These are phyloP conservation scores for Fraxinus velutina DNA, from an alignment of 305 asterid genomes.

Conservation along the genomic window DNA sequence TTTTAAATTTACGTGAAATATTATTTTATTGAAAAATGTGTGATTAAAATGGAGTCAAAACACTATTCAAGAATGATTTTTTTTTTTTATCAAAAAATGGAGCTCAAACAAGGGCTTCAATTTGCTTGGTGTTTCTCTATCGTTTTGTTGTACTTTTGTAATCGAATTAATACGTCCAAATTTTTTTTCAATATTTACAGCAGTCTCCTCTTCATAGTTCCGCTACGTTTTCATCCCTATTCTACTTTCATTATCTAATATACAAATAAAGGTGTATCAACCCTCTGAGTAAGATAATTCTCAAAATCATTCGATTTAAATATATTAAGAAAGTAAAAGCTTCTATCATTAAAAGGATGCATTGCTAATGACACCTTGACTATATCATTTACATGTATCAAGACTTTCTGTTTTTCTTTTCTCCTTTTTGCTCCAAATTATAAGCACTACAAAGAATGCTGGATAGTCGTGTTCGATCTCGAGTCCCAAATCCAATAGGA, in stretches of 20 bases:
- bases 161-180: no score
- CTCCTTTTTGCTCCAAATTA: background rate
- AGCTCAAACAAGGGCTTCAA: no score
- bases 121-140: background rate
- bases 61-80: no score
- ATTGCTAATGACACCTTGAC: background rate
- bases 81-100: no score
- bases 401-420: background rate
- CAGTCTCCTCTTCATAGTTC: background rate
- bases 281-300: background rate
- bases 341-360: background rate
- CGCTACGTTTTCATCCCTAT: background rate
- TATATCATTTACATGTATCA: slow-evolving; percentile 19
- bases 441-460: slow-evolving; percentile 2
- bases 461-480: background rate
- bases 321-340: background rate
- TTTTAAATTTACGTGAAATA: no score
- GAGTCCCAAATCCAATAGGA: background rate
- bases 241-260: background rate
- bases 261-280: background rate
- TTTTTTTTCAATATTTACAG: background rate
- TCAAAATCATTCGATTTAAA: background rate
- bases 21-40: no score
- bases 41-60: no score
- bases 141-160: background rate